Base-by-base conservation (phyloP, 352 stramenopile genomes). In the Discostella stelligera region DNA sequence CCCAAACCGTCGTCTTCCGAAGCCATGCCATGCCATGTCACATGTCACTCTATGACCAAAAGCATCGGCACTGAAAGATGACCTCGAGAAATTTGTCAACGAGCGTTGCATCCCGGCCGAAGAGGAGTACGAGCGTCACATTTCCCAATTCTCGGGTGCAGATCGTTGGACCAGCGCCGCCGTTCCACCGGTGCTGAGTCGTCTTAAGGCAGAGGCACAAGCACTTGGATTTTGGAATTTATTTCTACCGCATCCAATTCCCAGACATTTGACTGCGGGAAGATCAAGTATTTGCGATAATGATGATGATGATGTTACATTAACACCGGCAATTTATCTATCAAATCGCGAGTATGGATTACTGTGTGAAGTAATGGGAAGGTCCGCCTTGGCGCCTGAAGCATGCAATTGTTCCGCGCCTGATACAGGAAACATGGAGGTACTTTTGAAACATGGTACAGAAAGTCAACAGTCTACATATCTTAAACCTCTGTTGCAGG, bases 391-490 rank as follows among this genome's bases (percentile, higher is more conserved):
- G 14, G 95, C 93, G 0, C 93, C 96, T 5, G 95, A 98, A 78
- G 94, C 97, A 4, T 98, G 97, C 84, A 98, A 99, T 89, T 98
- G 96, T 87, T 94, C 90, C 53, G 96, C 96, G 7, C 96, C 96
- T 0, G 96, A 99, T 82, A 98, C 96, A 7, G 97, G 96, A 44
- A 99, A 99, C 89, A 99, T 99, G 97, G 96, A 99, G 85, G 96
- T 98, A 32, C 85, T 98, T n/a, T 86, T 95, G 27, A 90, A 95
- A 55, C 98, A 94, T 79, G 94, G 93, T n/a, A 95, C 84, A 11
- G 23, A 67, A 0, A 53, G 82, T 32, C 94, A 97, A 68, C 86
- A 96, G 77, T 21, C 63, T 67, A 62, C 89, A 72, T 99, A 95
- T 93, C 89, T 99, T 21, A 73, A 93, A 60, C 96, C 96, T 8